Base-by-base conservation (phyloP, 441 rosid species). In the Hura crepitans region DNA sequence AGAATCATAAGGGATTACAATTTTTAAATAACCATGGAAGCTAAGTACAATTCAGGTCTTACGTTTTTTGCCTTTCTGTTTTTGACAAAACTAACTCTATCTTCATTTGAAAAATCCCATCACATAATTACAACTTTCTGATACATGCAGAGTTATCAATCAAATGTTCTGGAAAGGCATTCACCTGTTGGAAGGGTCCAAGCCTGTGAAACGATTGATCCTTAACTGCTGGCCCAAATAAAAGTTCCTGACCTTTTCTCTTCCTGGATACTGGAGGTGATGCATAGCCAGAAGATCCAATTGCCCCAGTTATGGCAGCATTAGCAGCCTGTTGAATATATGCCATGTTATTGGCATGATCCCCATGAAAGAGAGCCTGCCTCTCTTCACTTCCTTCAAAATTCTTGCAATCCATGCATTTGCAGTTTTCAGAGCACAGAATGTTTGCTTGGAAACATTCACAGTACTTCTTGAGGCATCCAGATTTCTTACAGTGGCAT, bases 381-480 rank as follows among this genome's bases (percentile, higher is more conserved):
- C 96, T 82, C 79, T 92, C 96, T 73, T 85, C 87, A 81, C 93
- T 92, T 79, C 88, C 97, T 77, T 90, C 93, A 75, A 81, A 88
- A 74, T 91, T 92, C 74, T 86, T 89, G 85, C 97, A 92, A 74
- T 92, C 97, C 83, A 86, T 74, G 77, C 99, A 95, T 78, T 79
- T 88, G 70, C 97, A 92, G 77, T 90, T 92, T 66, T 95, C 97
- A 10, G 95, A 95, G 80, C 99, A 90, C n/a, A 90, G 81, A 75
- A 95, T 85, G 74, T 88, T 87, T 20, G 96, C 97, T 56, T 95
- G 97, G 80, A 87, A 95, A 75, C 97, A 95, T 78, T 92, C 99
- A 57, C 99, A 95, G 64, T 95, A 92, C 85, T 95, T 92, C 75
- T 89, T 95, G 57, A 95, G 97, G 79, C 99, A 95, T 39, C 99